Evolutionary conservation across 2,329 filamentous ascomycete genomes (phyloP).

Genomic region (Trichoderma sp.): DNA sequence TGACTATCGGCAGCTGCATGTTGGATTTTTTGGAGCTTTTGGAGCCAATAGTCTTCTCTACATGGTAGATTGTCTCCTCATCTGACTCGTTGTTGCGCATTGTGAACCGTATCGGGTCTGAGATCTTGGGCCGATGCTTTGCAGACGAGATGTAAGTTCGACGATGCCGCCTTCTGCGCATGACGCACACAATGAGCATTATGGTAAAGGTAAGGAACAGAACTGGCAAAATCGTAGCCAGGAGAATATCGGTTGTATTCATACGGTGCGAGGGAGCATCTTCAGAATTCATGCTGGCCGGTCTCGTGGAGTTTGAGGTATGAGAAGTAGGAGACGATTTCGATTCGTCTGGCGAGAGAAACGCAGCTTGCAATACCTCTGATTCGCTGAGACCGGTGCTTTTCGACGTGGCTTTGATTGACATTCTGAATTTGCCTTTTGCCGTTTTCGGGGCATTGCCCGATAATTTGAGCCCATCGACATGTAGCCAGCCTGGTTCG

Average conservation of each 20-base stretch:
- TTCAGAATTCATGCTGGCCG: slow-evolving; percentile 25
- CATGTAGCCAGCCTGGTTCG: slow-evolving; percentile 46
- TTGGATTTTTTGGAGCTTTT: slow-evolving; percentile 24
- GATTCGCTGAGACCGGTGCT: slow-evolving; percentile 40
- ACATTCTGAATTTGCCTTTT: slow-evolving; percentile 36
- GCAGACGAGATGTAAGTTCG: slow-evolving; percentile 34
- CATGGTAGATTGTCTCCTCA: slow-evolving; percentile 31
- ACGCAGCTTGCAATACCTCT: slow-evolving; percentile 40
- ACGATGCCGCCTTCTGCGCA: slow-evolving; percentile 37
- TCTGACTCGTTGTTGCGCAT: slow-evolving; percentile 34
- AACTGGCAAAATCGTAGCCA: slow-evolving; percentile 49
- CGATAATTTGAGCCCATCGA: slow-evolving; percentile 42
- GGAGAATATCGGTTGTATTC: slow-evolving; percentile 41
- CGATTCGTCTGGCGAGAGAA: slow-evolving; percentile 36
- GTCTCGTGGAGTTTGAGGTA: slow-evolving; percentile 30
- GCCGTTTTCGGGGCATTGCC: slow-evolving; percentile 45
- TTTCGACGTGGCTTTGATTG: slow-evolving; percentile 39
- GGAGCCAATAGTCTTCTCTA: slow-evolving; percentile 27
- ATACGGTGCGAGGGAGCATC: slow-evolving; percentile 31
- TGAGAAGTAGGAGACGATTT: slow-evolving; percentile 32
- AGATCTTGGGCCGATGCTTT: slow-evolving; percentile 39
- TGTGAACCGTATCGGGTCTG: slow-evolving; percentile 36
- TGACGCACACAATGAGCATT: slow-evolving; percentile 39
- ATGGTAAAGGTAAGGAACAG: slow-evolving; percentile 40
- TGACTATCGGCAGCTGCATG: slow-evolving; percentile 27